phyloP scores from a whole-genome alignment of 805 yeast species.

The Wickerhamomyces strasburgensis region DNA sequence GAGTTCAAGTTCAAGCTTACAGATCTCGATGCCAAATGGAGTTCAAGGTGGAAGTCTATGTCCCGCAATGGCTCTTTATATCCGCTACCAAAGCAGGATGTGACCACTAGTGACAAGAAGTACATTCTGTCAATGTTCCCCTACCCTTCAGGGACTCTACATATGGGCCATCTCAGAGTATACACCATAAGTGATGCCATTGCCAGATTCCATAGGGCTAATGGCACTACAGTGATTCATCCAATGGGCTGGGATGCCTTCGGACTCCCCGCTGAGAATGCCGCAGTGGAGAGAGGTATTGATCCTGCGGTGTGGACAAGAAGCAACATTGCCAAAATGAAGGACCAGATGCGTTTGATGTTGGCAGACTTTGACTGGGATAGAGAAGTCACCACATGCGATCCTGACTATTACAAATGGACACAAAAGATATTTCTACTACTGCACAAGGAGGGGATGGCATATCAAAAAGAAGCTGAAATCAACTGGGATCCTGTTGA shows the following conservation, averaged over 20 bases:
- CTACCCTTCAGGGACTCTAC: slow-evolving; percentile 89
- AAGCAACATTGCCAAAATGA: slow-evolving; percentile 79
- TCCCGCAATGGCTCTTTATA: slow-evolving; percentile 33
- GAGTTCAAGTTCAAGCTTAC: slow-evolving; percentile 2
- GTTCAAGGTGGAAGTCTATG: slow-evolving; percentile 37
- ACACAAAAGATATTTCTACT: slow-evolving; percentile 82
- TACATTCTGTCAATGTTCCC: slow-evolving; percentile 90
- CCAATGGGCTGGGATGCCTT: slow-evolving; percentile 99
- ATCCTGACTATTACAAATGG: slow-evolving; percentile 85
- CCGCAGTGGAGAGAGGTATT: slow-evolving; percentile 82
- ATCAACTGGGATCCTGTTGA: slow-evolving; percentile 99
- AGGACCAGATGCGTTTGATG: slow-evolving; percentile 72
- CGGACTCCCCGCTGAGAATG: slow-evolving; percentile 97
- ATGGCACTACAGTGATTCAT: slow-evolving; percentile 76
- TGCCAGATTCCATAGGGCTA: slow-evolving; percentile 70
- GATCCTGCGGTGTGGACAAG: slow-evolving; percentile 83
- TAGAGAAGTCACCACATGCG: slow-evolving; percentile 79
- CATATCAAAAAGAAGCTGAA: slow-evolving; percentile 80
- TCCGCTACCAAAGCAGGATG: slow-evolving; percentile 26
- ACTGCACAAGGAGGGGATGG: slow-evolving; percentile 70
- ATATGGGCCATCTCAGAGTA: slow-evolving; percentile 92
- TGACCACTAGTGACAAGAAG: slow-evolving; percentile 31
- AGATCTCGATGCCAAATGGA: slow-evolving; percentile 48
- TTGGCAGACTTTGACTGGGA: slow-evolving; percentile 92
- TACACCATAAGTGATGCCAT: slow-evolving; percentile 86